phyloP scores from a whole-genome alignment of 257 asterid species.

The Solanum habrochaites region DNA sequence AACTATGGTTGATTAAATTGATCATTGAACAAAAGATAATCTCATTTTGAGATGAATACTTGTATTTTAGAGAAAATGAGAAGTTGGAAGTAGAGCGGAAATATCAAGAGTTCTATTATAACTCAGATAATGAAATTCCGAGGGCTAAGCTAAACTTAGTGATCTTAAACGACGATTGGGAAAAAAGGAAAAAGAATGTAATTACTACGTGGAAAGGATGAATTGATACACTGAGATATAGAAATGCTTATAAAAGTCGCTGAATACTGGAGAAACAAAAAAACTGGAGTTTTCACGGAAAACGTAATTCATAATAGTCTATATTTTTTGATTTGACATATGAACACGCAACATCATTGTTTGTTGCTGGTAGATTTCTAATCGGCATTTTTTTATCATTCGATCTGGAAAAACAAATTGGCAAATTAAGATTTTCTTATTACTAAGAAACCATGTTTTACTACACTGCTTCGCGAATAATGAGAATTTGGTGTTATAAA shows the following conservation, averaged over 20 bases:
- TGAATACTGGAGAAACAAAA: constrained; percentile 19
- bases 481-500: too few species aligned
- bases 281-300: constrained; percentile 38
- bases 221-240: neutral
- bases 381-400: constrained; percentile 18
- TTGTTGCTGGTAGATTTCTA: neutral
- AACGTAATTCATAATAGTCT: neutral
- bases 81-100: constrained; percentile 14
- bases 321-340: neutral
- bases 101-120: constrained; percentile 9
- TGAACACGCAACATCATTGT: neutral
- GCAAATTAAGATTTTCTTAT: neutral
- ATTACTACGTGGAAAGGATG: constrained; percentile 16
- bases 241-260: constrained; percentile 24
- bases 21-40: neutral
- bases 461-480: too few species aligned
- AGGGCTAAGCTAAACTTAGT: neutral
- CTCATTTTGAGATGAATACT: neutral
- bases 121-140: neutral
- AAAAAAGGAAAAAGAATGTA: constrained; percentile 16
- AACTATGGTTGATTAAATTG: neutral
- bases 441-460: too few species aligned
- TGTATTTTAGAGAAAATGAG: too few species aligned
- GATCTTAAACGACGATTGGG: constrained; percentile 1
- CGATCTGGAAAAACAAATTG: constrained; percentile 11